Evolutionary conservation across 164 flowering plant genomes (phyloP).

Genomic region (Vitis amurensis): DNA sequence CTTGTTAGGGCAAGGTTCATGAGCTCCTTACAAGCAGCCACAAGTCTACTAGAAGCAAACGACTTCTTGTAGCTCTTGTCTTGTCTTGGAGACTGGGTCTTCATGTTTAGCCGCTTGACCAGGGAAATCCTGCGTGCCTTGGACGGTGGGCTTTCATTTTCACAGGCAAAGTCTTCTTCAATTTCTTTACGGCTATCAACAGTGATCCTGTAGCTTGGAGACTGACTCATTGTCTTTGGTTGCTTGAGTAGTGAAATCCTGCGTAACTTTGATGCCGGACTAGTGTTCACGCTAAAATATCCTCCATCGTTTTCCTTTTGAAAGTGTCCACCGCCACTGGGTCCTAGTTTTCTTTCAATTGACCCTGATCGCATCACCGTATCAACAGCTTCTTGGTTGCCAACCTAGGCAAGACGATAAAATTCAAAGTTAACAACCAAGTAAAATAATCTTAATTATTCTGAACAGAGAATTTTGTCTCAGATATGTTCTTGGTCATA

Average conservation of each 20-base stretch:
- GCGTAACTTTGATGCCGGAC: conserved; percentile 40
- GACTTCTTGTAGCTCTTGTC: conserved; percentile 23
- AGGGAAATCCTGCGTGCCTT: conserved; percentile 40
- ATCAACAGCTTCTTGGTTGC: conserved; percentile 81
- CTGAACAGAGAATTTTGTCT: neutral
- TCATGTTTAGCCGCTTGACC: conserved; percentile 25
- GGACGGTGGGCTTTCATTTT: conserved; percentile 46
- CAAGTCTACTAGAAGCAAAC: conserved; percentile 25
- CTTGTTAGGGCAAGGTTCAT: conserved; percentile 56
- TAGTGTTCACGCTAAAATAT: conserved; percentile 25
- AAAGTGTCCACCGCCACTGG: conserved; percentile 7
- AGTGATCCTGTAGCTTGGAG: conserved; percentile 17
- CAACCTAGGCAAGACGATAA: conserved; percentile 47
- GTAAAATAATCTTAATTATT: neutral
- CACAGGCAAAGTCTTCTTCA: conserved; percentile 23
- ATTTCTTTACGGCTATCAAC: conserved; percentile 8
- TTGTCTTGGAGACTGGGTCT: conserved; percentile 22
- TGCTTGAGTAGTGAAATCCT: conserved; percentile 42
- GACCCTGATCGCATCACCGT: conserved; percentile 26
- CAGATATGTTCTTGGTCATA: too few species aligned
- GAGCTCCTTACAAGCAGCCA: conserved; percentile 69
- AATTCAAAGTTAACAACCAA: neutral
- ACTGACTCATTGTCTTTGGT: conserved; percentile 13
- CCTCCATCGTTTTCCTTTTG: conserved; percentile 18
- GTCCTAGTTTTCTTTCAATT: conserved; percentile 25